These are phyloP conservation scores for Agastache rugosa DNA, from an alignment of 257 asterid genomes.

Conservation along the genomic window DNA sequence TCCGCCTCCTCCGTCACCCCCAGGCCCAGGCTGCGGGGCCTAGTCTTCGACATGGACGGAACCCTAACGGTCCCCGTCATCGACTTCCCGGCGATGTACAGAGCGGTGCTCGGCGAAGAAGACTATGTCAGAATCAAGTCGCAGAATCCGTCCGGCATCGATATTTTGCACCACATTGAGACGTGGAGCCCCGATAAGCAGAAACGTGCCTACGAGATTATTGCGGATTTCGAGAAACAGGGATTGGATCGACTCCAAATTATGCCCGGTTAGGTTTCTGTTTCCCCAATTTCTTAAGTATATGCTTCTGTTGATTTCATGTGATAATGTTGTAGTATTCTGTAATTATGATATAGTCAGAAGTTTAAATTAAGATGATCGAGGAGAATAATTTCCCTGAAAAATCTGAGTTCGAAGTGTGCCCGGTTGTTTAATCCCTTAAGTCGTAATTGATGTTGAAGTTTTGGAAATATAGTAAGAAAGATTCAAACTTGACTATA, in stretches of 20 bases:
- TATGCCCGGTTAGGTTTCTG: conserved; percentile 74
- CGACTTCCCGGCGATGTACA: conserved; percentile 90
- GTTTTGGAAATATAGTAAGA: background rate
- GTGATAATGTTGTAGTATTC: background rate
- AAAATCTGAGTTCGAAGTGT: background rate
- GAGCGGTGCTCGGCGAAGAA: conserved; percentile 81
- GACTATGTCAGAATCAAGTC: conserved; percentile 57
- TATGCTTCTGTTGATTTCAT: background rate
- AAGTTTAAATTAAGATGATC: background rate
- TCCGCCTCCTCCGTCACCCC: conserved; percentile 35
- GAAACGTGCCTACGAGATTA: conserved; percentile 62
- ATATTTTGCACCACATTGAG: conserved; percentile 85
- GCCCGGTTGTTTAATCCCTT: background rate
- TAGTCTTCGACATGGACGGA: conserved; percentile 98
- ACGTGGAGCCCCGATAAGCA: conserved; percentile 80
- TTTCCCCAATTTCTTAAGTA: background rate
- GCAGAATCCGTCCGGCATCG: conserved; percentile 76
- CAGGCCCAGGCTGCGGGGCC: conserved; percentile 70
- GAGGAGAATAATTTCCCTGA: background rate
- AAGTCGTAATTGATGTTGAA: background rate
- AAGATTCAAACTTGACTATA: background rate
- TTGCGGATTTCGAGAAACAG: conserved; percentile 80
- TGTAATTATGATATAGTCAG: background rate
- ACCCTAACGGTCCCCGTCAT: conserved; percentile 94
- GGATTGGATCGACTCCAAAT: conserved; percentile 89